These are phyloP conservation scores for Xerophyta viscosa DNA, from an alignment of 106 monocot species.

Conservation along the genomic window DNA sequence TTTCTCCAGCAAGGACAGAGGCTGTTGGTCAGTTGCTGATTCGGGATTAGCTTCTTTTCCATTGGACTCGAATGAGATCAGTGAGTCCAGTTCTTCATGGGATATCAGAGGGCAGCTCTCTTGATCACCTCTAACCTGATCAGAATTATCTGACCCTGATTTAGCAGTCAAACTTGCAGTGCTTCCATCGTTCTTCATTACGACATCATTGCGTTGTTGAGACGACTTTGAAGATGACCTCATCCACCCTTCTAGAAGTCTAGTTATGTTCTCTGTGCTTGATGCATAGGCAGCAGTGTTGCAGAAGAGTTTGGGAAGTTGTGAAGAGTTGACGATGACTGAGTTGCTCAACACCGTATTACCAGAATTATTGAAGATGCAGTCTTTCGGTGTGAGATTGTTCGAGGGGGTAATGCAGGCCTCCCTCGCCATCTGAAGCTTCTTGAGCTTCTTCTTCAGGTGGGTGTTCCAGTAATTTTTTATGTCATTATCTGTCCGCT, in stretches of 20 bases:
- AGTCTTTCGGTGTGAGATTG: not conserved
- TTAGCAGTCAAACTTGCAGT: too few species aligned
- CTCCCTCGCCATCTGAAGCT: too few species aligned
- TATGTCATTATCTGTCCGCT: constrained; percentile 32
- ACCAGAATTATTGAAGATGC: too few species aligned
- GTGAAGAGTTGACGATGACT: not conserved
- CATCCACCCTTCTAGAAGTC: constrained; percentile 45
- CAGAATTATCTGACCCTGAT: too few species aligned
- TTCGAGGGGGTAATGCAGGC: too few species aligned
- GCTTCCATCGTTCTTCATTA: too few species aligned
- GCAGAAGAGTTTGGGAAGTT: not conserved
- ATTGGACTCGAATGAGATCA: constrained; percentile 14
- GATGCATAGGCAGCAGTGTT: constrained; percentile 18
- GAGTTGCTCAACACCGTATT: not conserved
- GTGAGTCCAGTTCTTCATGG: constrained; percentile 10
- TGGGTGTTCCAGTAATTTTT: constrained; percentile 36
- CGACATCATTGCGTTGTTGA: not conserved
- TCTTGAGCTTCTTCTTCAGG: constrained; percentile 27
- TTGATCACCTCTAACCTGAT: not conserved
- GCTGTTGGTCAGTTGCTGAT: constrained; percentile 2
- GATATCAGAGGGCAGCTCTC: not conserved
- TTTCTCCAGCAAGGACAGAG: constrained; percentile 34
- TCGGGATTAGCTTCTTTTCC: constrained; percentile 11
- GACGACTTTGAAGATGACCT: constrained; percentile 13
- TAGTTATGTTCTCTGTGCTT: constrained; percentile 43